Base-by-base conservation (phyloP, 108 stramenopile species). In the Nitzschia sp. region DNA sequence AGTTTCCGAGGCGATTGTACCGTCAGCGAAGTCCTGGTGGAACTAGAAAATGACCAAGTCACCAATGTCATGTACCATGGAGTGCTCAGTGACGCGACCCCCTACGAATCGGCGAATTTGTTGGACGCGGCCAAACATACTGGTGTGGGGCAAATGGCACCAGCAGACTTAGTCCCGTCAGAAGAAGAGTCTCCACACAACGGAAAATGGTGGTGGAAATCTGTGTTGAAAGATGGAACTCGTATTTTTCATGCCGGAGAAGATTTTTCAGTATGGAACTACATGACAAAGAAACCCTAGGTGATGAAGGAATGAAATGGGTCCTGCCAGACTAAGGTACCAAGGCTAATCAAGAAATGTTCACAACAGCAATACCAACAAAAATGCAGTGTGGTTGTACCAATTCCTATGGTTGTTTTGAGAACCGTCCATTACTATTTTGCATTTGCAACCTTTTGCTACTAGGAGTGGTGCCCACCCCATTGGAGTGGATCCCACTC, bases 191-290 rank as follows among this genome's bases (percentile, higher is more conserved):
- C 83, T 63, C 69, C 57, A 34, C 77, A 81, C 10, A 58, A 51
- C 46, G 78, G 67, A 50, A 73, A 71, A 56, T 84, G 82, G 61
- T 90, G 84, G 84, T 65, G 80, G 11, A 87, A 90, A 53, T 62
- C 60, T 19, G 69, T 80, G 9, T 55, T 85, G 24, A 57, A 54
- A 7, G 71, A 83, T 41, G 77, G 79, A 6, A 69, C 80, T 7
- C 55, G 59, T 54, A 69, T 90, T 10, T 75, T 76, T 46, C 83
- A 84, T 53, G 61, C 65, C 52, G 86, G 82, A 22, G 72, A 90
- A 72, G 89, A 86, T 17, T 90, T 72, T 51, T 50, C 80, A 24
- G 84, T 87, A 7, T 84, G 72, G 76, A 90, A 90, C 52, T 73
- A 69, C 24, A 55, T 82, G 21, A 52, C 43, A 43, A 43, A 43